phyloP scores from a whole-genome alignment of 495 filamentous ascomycete species.

The Hypoxylon subgilvum region DNA sequence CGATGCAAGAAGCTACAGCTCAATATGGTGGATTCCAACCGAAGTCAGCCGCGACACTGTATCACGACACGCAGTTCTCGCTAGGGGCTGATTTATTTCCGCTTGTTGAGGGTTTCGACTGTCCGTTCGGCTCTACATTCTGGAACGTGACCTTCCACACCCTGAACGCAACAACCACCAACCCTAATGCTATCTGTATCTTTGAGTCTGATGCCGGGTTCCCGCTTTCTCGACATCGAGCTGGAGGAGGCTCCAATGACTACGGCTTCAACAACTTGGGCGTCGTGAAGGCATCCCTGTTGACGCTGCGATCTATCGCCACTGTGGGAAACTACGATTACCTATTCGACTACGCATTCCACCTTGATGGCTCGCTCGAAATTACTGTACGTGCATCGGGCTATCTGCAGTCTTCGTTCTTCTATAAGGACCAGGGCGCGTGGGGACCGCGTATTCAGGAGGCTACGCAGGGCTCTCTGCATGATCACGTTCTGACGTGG shows the following conservation, averaged over 20 bases:
- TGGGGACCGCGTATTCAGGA: conserved; percentile 59
- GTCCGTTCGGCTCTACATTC: conserved; percentile 57
- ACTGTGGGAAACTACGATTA: conserved; percentile 65
- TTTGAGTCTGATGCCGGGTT: conserved; percentile 59
- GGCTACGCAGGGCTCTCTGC: conserved; percentile 53
- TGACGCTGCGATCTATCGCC: conserved; percentile 53
- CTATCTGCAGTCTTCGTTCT: conserved; percentile 63
- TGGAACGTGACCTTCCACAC: conserved; percentile 49
- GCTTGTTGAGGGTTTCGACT: conserved; percentile 61
- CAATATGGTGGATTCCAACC: conserved; percentile 62
- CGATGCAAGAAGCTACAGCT: conserved; percentile 60
- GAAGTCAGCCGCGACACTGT: conserved; percentile 49
- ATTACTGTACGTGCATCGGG: conserved; percentile 62
- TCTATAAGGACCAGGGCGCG: conserved; percentile 49
- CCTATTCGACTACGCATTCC: conserved; percentile 57
- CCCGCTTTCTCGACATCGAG: conserved; percentile 54
- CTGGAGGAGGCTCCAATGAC: conserved; percentile 36
- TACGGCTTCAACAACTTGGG: conserved; percentile 49
- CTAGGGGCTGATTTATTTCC: conserved; percentile 52
- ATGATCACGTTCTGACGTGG: conserved; percentile 61
- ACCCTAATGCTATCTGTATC: conserved; percentile 56
- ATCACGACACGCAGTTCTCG: conserved; percentile 54
- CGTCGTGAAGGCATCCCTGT: conserved; percentile 52
- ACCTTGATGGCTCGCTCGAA: conserved; percentile 62
- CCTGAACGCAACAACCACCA: conserved; percentile 41